These are phyloP conservation scores for Maudiozyma barnettii DNA, from an alignment of 805 yeast genomes.

Conservation along the genomic window DNA sequence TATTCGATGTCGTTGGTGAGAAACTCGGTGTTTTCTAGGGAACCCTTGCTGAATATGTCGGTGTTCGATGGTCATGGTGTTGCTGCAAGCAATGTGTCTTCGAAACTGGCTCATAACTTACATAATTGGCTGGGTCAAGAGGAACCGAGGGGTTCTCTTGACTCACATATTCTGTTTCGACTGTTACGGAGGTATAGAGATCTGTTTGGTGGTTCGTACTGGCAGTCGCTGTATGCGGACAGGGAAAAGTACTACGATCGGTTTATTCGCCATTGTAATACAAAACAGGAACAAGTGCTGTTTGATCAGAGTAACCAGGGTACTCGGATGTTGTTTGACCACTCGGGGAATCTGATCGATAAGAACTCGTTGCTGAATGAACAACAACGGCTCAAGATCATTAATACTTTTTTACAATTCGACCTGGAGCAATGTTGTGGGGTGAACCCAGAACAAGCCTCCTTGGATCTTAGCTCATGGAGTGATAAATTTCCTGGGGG, in stretches of 20 bases:
- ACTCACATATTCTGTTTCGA: slow-evolving; percentile 30
- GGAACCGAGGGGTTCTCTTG: slow-evolving; percentile 17
- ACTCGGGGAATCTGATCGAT: slow-evolving; percentile 30
- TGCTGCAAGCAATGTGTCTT: slow-evolving; percentile 46
- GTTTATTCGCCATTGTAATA: slow-evolving; percentile 27
- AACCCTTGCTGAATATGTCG: slow-evolving; percentile 52
- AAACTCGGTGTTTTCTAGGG: slow-evolving; percentile 11
- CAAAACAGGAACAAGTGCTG: slow-evolving; percentile 28
- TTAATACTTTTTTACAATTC: slow-evolving; percentile 21
- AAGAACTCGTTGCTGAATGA: slow-evolving; percentile 27
- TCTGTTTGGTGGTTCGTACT: slow-evolving; percentile 68
- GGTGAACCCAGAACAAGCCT: neutral
- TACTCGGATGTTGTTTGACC: slow-evolving; percentile 29
- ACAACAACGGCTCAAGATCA: slow-evolving; percentile 24
- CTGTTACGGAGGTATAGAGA: slow-evolving; percentile 47
- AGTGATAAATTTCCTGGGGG: slow-evolving; percentile 39
- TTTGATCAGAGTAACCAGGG: slow-evolving; percentile 18
- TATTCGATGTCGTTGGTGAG: slow-evolving; percentile 56
- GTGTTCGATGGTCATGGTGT: slow-evolving; percentile 97
- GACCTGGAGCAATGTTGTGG: slow-evolving; percentile 27
- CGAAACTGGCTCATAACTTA: slow-evolving; percentile 46
- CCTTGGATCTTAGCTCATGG: slow-evolving; percentile 15
- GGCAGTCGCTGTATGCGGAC: slow-evolving; percentile 65
- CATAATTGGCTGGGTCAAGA: slow-evolving; percentile 42
- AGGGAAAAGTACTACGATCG: slow-evolving; percentile 29